Evolutionary conservation across 345 rosid genomes (phyloP), one percentile per base, ranked within the genome.

Genomic region (Populus tremula): DNA sequence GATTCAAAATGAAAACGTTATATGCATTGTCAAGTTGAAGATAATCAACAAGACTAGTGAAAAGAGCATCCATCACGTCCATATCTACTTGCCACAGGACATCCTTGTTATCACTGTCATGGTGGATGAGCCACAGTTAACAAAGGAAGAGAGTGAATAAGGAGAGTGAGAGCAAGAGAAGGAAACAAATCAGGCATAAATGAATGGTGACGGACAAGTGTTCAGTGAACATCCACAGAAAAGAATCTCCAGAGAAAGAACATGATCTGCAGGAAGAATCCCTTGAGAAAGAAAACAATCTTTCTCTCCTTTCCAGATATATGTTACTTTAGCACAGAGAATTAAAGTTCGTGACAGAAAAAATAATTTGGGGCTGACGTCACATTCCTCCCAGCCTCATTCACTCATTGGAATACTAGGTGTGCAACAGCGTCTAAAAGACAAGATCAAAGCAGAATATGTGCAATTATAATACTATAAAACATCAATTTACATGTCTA

Each of bases 11-110:
- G 80, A 96, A 92, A 82, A 96, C 80, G 80, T 92, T 96, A 85
- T 93, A 96, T 38, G 95, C 93, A 83, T 89, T 90, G 80, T 77
- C 97, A 74, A 96, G 92, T 78, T 93, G 94, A 84, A 93, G 95
- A 84, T 93, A 93, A 66, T 90, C 92, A 35, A 90, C 93, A 76
- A 96, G 97, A 88, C 98, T 90, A 77, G 90, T 71, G 85, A 93
- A 90, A 83, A 96, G 86, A 86, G 83, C 85, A 78, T 91, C 99
- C 92, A 93, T 85, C 94, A 88, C 82, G 70, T 91, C 97, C 76
- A 82, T 77, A 82, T 96, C 98, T 77, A 96, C 98, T 91, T 96
- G 98, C 93, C 92, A 91, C 69, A 87, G 83, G 72, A 82, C 84
- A 87, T 87, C 87, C 64, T 71, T 83, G 10, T 81, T 90, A 80